Base-by-base conservation (phyloP, 148 eudicot genomes). In the Gaultheria prostrata region DNA sequence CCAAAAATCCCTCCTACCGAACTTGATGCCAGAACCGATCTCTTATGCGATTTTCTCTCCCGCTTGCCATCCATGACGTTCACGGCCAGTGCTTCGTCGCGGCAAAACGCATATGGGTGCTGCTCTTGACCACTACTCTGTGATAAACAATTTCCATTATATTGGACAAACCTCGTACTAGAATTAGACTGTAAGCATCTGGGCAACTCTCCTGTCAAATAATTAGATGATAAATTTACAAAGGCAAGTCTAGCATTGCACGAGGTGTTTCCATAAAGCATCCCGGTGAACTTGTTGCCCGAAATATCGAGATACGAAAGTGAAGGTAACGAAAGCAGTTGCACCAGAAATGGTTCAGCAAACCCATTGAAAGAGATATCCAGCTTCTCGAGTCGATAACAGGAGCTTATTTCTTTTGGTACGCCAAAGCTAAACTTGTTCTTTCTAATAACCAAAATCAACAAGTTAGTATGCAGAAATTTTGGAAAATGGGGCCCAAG, bases 401-500 rank as follows among this genome's bases (percentile, higher is more conserved):
- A 92, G 3, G 82, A 76, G 82, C 57, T 80, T 46, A 93, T 39
- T 78, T 88, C 83, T 39, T 78, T 35, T 3, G 84, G 86, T 80
- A 93, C 59, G 0, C 92, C 93, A 63, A 85, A 88, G 81, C 87
- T 79, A 21, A 93, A 90, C n/a, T 50, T 89, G 86, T 95, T 95
- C 57, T 88, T 88, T 53, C 89, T 92, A 2, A 95, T 89, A 24
- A 91, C 90, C 11, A 95, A 81, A 72, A 87, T 89, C 3, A 63
- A 91, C 89, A 84, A 95, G 54, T 82, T 86, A 77, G 88, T 88
- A 65, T 94, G 77, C 79, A 8, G 14, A 21, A 59, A 26, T 24
- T 10, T 76, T 4, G 98, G 98, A 74, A 94, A 93, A n/a, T 82
- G 84, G n/a, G 98, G 98, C 46, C 98, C 98, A 76, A 95, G 82